phyloP scores from a whole-genome alignment of 352 stramenopile species.

The Thalassiosira livingstoniorum region DNA sequence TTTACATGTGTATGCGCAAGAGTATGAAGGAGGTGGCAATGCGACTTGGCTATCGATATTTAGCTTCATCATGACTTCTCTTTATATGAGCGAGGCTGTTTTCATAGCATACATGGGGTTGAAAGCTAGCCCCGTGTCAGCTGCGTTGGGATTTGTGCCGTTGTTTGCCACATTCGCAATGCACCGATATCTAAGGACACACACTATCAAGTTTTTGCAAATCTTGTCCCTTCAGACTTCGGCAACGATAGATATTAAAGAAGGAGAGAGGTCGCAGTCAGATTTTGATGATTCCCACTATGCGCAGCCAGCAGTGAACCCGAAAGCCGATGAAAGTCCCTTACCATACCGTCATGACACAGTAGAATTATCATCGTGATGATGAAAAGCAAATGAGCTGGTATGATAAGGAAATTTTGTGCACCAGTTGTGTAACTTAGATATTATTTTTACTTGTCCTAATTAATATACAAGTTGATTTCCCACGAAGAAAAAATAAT shows the following conservation, averaged over 20 bases:
- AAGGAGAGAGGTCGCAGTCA: constrained; percentile 27
- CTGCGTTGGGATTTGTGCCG: constrained; percentile 23
- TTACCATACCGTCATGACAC: no score
- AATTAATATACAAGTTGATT: no score
- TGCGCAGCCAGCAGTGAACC: neutral
- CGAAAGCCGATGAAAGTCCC: neutral
- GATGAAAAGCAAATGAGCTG: no score
- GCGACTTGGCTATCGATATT: constrained; percentile 40
- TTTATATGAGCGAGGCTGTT: constrained; percentile 47
- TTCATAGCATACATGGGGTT: constrained; percentile 48
- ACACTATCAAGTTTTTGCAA: constrained; percentile 12
- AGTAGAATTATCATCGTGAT: no score
- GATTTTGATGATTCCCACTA: neutral
- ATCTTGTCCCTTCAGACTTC: constrained; percentile 29
- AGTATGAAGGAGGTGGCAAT: constrained; percentile 54
- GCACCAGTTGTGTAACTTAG: no score
- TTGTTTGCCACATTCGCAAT: constrained; percentile 27
- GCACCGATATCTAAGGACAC: constrained; percentile 14
- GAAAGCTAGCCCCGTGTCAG: constrained; percentile 6
- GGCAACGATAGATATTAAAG: constrained; percentile 25
- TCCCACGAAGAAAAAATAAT: no score
- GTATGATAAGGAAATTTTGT: no score
- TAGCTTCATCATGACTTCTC: constrained; percentile 31
- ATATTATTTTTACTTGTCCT: no score
- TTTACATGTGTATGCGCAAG: constrained; percentile 67